Conservation (phyloP, 805 yeast species). For the Wickerhamiella siamensis region DNA sequence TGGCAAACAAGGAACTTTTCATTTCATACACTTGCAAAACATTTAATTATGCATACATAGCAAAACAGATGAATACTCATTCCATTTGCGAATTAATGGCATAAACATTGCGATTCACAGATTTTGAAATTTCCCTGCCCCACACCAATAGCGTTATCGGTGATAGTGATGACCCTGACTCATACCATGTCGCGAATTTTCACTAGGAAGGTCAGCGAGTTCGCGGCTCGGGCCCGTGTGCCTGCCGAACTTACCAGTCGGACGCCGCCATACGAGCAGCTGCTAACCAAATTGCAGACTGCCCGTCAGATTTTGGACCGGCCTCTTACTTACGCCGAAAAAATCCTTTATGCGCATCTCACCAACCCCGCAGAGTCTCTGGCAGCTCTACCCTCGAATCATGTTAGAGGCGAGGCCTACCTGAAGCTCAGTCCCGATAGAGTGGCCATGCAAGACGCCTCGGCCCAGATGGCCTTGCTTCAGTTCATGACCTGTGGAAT, state of each 20-base stretch:
- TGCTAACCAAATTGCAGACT: conserved; percentile 44
- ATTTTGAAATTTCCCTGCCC: too few species aligned
- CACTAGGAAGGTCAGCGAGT: conserved; percentile 2
- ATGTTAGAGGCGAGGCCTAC: conserved; percentile 75
- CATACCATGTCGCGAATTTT: conserved; percentile 1
- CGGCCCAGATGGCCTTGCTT: conserved; percentile 97
- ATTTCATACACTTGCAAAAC: too few species aligned
- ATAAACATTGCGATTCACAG: too few species aligned
- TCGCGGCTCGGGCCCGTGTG: conserved; percentile 23
- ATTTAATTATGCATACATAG: too few species aligned
- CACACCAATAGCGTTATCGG: neutral
- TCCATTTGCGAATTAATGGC: too few species aligned
- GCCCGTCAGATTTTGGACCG: conserved; percentile 54
- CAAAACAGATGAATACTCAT: too few species aligned
- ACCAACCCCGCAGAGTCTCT: conserved; percentile 77
- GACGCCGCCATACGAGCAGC: conserved; percentile 77
- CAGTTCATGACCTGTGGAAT: conserved; percentile 97
- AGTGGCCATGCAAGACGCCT: conserved; percentile 99
- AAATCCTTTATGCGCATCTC: conserved; percentile 83
- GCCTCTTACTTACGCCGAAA: conserved; percentile 90
- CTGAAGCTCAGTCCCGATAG: conserved; percentile 91
- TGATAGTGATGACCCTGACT: neutral
- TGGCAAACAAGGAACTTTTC: too few species aligned
- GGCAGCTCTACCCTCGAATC: conserved; percentile 35
- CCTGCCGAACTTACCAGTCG: conserved; percentile 53